Conservation (phyloP, 2,329 filamentous ascomycete species). For the Beauveria sp. region DNA sequence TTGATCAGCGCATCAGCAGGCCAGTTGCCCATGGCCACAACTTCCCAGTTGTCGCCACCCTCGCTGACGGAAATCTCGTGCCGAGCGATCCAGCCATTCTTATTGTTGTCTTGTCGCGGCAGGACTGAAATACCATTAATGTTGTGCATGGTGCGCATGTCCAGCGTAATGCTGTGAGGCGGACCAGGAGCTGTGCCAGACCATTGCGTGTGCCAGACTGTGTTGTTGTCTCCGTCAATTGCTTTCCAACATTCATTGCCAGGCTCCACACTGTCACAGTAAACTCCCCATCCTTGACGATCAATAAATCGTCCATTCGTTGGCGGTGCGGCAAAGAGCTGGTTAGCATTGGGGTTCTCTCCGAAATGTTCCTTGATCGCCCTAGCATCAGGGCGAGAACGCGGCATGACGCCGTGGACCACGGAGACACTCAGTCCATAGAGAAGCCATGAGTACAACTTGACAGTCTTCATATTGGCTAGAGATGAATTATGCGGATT, state of each 20-base stretch:
- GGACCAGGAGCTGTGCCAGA: background rate
- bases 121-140: conserved; percentile 24
- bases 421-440: background rate
- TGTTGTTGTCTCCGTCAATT: conserved; percentile 22
- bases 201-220: conserved; percentile 22
- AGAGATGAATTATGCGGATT: background rate
- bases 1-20: conserved; percentile 22
- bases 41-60: conserved; percentile 20
- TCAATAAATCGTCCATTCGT: background rate
- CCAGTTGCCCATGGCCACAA: conserved; percentile 23
- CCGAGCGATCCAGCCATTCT: conserved; percentile 22
- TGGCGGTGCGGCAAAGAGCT: conserved; percentile 7
- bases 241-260: conserved; percentile 22
- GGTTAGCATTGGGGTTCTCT: conserved; percentile 5
- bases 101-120: conserved; percentile 21
- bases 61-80: conserved; percentile 23
- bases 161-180: conserved; percentile 25
- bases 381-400: background rate
- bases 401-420: background rate
- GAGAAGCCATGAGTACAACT: background rate
- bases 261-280: conserved; percentile 21
- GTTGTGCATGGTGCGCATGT: conserved; percentile 19
- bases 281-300: conserved; percentile 19
- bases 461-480: background rate
- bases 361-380: conserved; percentile 2